Evolutionary conservation across 2,329 filamentous ascomycete genomes (phyloP).

Genomic region (Colletotrichum sp.): DNA sequence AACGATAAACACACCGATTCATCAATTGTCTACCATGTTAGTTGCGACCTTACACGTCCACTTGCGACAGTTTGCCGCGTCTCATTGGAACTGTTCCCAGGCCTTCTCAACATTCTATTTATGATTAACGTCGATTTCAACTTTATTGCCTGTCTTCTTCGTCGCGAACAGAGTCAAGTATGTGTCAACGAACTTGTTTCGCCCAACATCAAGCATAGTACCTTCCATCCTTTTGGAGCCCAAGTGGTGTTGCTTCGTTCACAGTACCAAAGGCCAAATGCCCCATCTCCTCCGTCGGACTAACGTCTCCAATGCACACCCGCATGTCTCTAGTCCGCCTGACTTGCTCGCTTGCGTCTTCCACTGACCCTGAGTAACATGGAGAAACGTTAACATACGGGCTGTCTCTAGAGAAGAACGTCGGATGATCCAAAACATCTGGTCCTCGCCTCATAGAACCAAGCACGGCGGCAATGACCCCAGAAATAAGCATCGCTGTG

Average conservation of each 20-base stretch:
- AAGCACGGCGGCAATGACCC: conserved; percentile 23
- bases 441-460: conserved; percentile 30
- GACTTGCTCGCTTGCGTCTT: background rate
- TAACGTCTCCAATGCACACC: background rate
- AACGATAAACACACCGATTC: too few species aligned
- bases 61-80: too few species aligned
- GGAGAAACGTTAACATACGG: background rate
- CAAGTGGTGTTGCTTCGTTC: fast-evolving
- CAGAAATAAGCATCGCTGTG: background rate
- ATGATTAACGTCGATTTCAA: too few species aligned
- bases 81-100: too few species aligned
- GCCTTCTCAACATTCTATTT: too few species aligned
- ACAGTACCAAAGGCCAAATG: background rate
- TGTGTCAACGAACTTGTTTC: too few species aligned
- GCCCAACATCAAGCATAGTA: too few species aligned
- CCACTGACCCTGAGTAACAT: background rate
- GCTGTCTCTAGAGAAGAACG: background rate
- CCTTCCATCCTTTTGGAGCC: background rate
- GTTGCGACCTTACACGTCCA: too few species aligned
- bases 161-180: too few species aligned
- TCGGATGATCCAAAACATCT: conserved; percentile 27
- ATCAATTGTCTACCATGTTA: too few species aligned
- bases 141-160: too few species aligned
- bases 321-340: background rate
- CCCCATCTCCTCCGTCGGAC: background rate